phyloP scores from a whole-genome alignment of 331 rosid genomes.

The Spiraea crenata region DNA sequence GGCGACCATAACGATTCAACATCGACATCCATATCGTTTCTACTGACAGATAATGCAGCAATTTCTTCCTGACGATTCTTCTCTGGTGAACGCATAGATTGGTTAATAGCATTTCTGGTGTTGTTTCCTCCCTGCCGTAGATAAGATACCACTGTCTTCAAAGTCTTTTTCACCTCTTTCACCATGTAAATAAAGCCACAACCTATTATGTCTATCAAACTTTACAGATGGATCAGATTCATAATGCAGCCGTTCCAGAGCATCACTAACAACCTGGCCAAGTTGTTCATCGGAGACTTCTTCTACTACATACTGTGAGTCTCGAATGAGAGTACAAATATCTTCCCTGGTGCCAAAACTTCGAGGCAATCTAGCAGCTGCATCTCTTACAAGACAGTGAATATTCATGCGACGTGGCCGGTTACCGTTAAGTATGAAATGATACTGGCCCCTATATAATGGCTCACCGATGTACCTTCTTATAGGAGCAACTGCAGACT shows the following conservation, averaged over 20 bases:
- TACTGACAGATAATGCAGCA: background rate
- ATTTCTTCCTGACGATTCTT: background rate
- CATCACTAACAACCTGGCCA: background rate
- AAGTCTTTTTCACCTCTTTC: constrained; percentile 11
- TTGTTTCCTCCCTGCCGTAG: background rate
- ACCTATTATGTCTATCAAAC: background rate
- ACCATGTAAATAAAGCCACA: constrained; percentile 22
- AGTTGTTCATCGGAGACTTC: constrained; percentile 13
- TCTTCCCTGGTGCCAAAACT: constrained; percentile 15
- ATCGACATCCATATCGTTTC: background rate
- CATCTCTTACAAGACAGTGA: constrained; percentile 14
- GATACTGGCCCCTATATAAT: background rate
- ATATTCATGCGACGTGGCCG: background rate
- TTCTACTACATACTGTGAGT: constrained; percentile 11
- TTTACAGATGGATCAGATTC: constrained; percentile 16
- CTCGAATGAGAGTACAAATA: constrained; percentile 10
- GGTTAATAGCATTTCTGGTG: background rate
- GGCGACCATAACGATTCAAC: background rate
- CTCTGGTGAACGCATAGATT: background rate
- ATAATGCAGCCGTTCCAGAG: constrained; percentile 10
- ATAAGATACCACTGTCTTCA: constrained; percentile 5
- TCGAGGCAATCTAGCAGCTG: constrained; percentile 27
- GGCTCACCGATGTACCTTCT: background rate
- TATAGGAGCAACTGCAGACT: constrained; percentile 14
- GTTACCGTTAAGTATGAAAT: constrained; percentile 8